phyloP scores from a whole-genome alignment of 257 asterid species.

The Solanum bukasovii region DNA sequence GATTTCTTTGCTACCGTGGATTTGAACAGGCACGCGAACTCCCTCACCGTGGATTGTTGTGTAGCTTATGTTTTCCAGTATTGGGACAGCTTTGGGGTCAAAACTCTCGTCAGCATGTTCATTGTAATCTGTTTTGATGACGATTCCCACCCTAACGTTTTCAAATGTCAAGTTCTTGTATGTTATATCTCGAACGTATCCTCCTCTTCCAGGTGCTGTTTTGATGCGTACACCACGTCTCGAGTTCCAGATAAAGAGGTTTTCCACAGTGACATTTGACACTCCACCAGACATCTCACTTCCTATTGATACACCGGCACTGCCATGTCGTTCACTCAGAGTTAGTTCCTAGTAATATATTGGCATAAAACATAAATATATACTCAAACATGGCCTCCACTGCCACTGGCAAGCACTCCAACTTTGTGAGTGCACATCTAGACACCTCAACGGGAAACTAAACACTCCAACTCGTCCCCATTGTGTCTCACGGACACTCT shows the following conservation, averaged over 20 bases:
- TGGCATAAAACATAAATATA: neutral
- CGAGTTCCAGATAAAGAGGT: slow-evolving; percentile 16
- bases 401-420: neutral
- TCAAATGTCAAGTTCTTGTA: slow-evolving; percentile 16
- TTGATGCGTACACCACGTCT: slow-evolving; percentile 22
- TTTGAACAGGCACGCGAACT: slow-evolving; percentile 19
- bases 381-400: neutral
- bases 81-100: slow-evolving; percentile 14
- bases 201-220: slow-evolving; percentile 27
- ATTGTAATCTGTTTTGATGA: slow-evolving; percentile 21
- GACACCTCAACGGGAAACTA: neutral
- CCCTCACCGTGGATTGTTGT: slow-evolving; percentile 19
- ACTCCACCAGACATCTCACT: slow-evolving; percentile 31
- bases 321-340: neutral
- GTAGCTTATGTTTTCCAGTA: slow-evolving; percentile 20
- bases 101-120: slow-evolving; percentile 12
- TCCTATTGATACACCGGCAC: slow-evolving; percentile 23
- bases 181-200: slow-evolving; percentile 11
- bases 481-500: neutral
- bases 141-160: slow-evolving; percentile 19
- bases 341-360: neutral
- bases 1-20: slow-evolving; percentile 20
- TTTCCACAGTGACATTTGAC: slow-evolving; percentile 20
- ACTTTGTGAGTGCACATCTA: neutral
- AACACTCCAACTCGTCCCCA: neutral